These are phyloP conservation scores for Apiosordaria backusii DNA, from an alignment of 495 filamentous ascomycete genomes.

Conservation along the genomic window DNA sequence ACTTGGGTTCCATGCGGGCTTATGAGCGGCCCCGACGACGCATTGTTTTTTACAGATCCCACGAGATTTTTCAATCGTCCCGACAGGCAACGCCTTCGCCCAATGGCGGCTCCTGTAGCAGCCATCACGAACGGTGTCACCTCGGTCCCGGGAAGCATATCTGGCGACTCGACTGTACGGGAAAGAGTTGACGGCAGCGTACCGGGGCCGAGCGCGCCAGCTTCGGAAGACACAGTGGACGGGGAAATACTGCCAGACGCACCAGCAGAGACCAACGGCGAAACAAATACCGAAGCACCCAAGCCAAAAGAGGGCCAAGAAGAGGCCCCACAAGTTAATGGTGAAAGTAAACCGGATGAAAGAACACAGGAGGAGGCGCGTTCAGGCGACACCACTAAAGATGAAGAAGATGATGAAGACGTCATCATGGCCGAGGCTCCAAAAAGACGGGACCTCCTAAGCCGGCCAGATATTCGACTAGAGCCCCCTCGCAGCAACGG, in stretches of 20 bases:
- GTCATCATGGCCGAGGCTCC: constrained; percentile 46
- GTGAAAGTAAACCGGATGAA: neutral
- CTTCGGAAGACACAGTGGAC: constrained; percentile 19
- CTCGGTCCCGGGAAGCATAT: neutral
- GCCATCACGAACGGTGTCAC: neutral
- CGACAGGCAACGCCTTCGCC: neutral
- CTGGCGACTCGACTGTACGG: neutral
- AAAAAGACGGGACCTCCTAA: neutral
- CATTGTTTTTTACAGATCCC: constrained; percentile 41
- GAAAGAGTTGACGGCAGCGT: neutral
- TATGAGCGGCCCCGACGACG: constrained; percentile 52
- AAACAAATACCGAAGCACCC: neutral
- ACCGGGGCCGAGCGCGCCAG: neutral
- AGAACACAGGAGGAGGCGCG: neutral
- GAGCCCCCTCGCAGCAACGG: neutral
- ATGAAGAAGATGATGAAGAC: constrained; percentile 28
- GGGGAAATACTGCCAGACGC: constrained; percentile 16
- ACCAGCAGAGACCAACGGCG: constrained; percentile 9
- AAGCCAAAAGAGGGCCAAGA: neutral
- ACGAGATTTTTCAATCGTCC: constrained; percentile 27
- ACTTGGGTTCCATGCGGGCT: constrained; percentile 71
- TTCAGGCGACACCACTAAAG: neutral
- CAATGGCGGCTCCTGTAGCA: constrained; percentile 4
- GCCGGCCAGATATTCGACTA: constrained; percentile 4
- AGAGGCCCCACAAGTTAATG: constrained; percentile 13